Percentiles rank a stretch among this genome's conserved stretches.
Conservation (phyloP, 2,329 filamentous ascomycete species). For the Fusarium austroafricanum region DNA sequence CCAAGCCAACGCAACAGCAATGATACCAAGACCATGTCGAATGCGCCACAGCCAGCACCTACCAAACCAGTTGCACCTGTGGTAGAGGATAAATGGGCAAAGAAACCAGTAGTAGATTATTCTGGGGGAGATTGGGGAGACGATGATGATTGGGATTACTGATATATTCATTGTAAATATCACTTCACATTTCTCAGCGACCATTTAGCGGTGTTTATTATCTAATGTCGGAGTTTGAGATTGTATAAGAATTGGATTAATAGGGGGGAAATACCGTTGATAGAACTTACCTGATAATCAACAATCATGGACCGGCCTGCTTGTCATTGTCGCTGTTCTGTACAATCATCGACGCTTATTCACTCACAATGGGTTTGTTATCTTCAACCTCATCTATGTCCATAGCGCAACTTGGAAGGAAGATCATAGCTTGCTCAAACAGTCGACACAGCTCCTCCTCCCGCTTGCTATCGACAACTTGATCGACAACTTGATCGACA, state of each 20-base stretch:
- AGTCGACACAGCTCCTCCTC: not conserved
- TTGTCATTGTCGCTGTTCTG: not conserved
- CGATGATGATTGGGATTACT: conserved; percentile 46
- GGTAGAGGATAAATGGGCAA: conserved; percentile 42
- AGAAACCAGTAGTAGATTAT: conserved; percentile 42
- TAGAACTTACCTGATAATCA: not conserved
- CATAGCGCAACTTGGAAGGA: not conserved
- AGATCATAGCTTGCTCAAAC: not conserved
- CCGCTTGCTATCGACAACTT: not conserved
- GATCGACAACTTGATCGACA: not conserved
- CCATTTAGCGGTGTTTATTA: conserved; percentile 15
- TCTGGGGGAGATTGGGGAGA: conserved; percentile 45
- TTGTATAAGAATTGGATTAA: conserved; percentile 11
- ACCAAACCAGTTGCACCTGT: not conserved
- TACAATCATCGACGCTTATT: not conserved
- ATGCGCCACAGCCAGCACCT: not conserved
- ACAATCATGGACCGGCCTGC: not conserved
- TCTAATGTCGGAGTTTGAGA: conserved; percentile 13
- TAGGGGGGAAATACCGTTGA: conserved; percentile 1
- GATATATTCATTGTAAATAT: conserved; percentile 5
- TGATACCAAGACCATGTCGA: not conserved
- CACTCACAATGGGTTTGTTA: not conserved
- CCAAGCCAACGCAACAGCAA: conserved; percentile 10
- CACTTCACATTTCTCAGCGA: conserved; percentile 14
- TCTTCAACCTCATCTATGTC: not conserved